Base-by-base conservation (phyloP, 2,329 filamentous ascomycete species). In the Xylaria sp. region DNA sequence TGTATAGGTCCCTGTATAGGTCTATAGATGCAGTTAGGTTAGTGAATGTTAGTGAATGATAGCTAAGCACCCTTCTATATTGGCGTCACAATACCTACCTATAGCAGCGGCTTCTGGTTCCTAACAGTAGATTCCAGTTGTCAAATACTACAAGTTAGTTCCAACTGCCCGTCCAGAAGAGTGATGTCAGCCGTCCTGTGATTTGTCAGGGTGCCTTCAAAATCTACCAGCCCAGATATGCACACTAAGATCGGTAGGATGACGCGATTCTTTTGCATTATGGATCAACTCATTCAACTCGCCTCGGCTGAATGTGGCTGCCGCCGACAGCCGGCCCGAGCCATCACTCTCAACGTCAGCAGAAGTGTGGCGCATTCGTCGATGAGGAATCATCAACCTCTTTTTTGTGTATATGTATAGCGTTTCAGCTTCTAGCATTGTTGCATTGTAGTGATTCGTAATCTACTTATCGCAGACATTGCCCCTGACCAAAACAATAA, bases 191-290 rank as follows among this genome's bases (percentile, higher is more conserved):
- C 54, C n/a, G 57, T 38, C 36, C 61, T 67, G 53, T 69, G 69
- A 71, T 71, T 71, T 71, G 69, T 71, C 69, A 71, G 69, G 51
- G 36, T 31, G 11, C 42, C 45, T 50, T 56, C 13, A 47, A 59
- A 45, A 45, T 39, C 51, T 45, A 45, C 42, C n/a, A n/a, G n/a
- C n/a, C n/a, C n/a, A n/a, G n/a, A n/a, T n/a, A n/a, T n/a, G n/a
- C n/a, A n/a, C 29, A 22, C 36, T 31, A 4, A 9, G 10, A 13
- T 13, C 17, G 51, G 17, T 31, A 54, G 39, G n/a, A 71, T 71
- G 67, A 70, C 69, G 69, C 69, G 45, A 71, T 71, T 29, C 27
- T 44, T 49, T 65, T 71, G 65, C 67, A 65, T 63, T 13, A 63
- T 65, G 66, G 58, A 64, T 38, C 58, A 59, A 54, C 42, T 13